Evolutionary conservation across 768 basidiomycete genomes (phyloP), one percentile per base, ranked within the genome.

Genomic region (Coprinopsis marcescibilis): DNA sequence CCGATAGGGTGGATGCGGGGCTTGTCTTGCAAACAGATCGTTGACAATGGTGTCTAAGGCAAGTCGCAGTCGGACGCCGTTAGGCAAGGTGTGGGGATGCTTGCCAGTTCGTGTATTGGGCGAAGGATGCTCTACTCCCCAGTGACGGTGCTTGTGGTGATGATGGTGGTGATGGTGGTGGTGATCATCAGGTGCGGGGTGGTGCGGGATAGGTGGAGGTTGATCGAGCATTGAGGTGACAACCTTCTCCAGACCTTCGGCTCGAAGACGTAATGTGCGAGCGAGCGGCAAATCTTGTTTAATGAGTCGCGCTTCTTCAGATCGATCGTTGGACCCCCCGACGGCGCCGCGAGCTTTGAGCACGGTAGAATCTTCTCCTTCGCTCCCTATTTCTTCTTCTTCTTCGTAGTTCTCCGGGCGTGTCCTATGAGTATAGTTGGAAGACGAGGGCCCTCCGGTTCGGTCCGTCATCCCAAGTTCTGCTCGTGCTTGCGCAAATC

Each of bases 391-490:
- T 48, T 86, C 81, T 15, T 85, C 82, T 11, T 85, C 83, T 57
- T 87, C 85, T 50, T 86, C 82, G 54, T 80, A 88, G 47, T 80
- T 81, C 56, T 91, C 87, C 32, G 85, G 83, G 10, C 85, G 73
- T 51, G 76, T 71, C 29, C 85, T 74, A 59, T 83, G 77, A n/a
- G 59, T 55, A 55, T 82, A 82, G 51, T 84, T 75, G 5, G 73
- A 57, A 1, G 81, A 76, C 1, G 75, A 70, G 3, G 79, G 72
- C 1, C 84, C 86, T 4, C 85, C 85, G 0, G 86, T 81, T 48
- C 79, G 82, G 63, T 88, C 86, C 5, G 83, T 82, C 87, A 90
- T 89, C 27, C 85, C 86, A 10, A 92, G 76, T 62, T 90, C 89
- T 44, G 87, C 86, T 24, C 88, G 77, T 3, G 85, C 88, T 62